phyloP scores from a whole-genome alignment of 257 asterid species.

The Marsdenia floribunda region DNA sequence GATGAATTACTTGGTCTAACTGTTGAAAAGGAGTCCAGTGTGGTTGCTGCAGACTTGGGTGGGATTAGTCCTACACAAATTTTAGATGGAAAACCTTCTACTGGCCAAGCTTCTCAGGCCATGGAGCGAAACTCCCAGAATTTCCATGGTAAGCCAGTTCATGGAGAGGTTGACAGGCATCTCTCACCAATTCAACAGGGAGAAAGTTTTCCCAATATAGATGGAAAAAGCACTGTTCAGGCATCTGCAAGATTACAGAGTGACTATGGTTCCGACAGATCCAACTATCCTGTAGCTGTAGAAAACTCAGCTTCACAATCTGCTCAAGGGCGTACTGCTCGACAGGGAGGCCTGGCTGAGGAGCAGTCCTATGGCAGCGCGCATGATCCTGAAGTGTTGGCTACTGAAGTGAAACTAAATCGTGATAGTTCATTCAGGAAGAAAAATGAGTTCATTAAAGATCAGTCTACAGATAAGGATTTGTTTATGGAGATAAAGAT shows the following conservation, averaged over 20 bases:
- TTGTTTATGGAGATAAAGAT: conserved; percentile 37
- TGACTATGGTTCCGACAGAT: conserved; percentile 37
- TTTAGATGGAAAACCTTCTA: conserved; percentile 29
- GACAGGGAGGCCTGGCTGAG: conserved; percentile 29
- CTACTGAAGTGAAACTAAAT: conserved; percentile 32
- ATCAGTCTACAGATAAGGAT: conserved; percentile 41
- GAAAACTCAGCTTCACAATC: conserved; percentile 38
- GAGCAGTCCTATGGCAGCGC: conserved; percentile 35
- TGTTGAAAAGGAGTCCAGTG: conserved; percentile 43
- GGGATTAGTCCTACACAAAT: conserved; percentile 30
- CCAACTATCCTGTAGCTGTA: conserved; percentile 32
- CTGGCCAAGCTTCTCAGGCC: conserved; percentile 40
- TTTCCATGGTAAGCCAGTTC: conserved; percentile 33
- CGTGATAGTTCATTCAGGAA: conserved; percentile 33
- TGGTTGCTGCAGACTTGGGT: conserved; percentile 30
- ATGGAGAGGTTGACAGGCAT: conserved; percentile 46
- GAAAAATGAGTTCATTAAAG: conserved; percentile 37
- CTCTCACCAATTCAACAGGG: conserved; percentile 32
- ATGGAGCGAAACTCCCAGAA: conserved; percentile 36
- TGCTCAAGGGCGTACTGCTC: conserved; percentile 32
- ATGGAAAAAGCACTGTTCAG: conserved; percentile 27
- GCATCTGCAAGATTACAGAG: neutral
- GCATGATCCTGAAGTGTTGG: conserved; percentile 30
- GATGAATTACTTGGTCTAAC: conserved; percentile 59
- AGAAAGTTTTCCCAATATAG: conserved; percentile 28